Evolutionary conservation across 1,284 basidiomycete species (phyloP), one percentile per base, ranked within the genome.

Genomic region (Blastosporella zonata): DNA sequence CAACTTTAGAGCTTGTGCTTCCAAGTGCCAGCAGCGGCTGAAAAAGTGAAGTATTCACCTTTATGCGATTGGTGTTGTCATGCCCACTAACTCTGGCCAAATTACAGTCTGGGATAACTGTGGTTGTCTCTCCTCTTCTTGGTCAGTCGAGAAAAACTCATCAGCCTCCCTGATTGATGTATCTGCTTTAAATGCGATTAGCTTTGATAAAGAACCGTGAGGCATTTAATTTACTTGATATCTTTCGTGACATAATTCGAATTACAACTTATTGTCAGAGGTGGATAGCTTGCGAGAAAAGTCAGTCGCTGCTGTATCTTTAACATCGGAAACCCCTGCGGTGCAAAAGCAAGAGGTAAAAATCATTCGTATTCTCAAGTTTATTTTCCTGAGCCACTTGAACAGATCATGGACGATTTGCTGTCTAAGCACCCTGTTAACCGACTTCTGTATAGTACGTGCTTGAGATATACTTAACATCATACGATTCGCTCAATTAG

Each of bases 171-270:
- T 22, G 17, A 8, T 15, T 42, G 25, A 29, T 25, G 37, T 31
- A 27, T 18, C 23, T 22, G 2, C 18, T 20, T 39, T 13, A 13
- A n/a, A 29, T 33, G 38, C n/a, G 23, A 25, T 37, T 7, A 90
- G 90, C 90, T 17, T 65, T 94, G 17, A 93, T 94, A 84, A 82
- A 87, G 59, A 87, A 93, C 59, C 91, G 87, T 87, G 54, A 63
- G 73, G 61, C 22, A 23, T 15, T 21, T 34, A 29, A 18, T 13
- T 36, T 36, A 10, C 7, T 13, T 12, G 12, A 9, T n/a, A 4
- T 20, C 5, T 23, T 12, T 13, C 17, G 23, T 10, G 2, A 5
- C 36, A 20, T 40, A 20, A 31, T 34, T 5, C 25, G 20, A 27
- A 10, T 10, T 10, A 5, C 6, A 10, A 48, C 47, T 15, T 41